Evolutionary conservation across 176 grass and related monocot species (phyloP).

Genomic region (Oryza officinalis): DNA sequence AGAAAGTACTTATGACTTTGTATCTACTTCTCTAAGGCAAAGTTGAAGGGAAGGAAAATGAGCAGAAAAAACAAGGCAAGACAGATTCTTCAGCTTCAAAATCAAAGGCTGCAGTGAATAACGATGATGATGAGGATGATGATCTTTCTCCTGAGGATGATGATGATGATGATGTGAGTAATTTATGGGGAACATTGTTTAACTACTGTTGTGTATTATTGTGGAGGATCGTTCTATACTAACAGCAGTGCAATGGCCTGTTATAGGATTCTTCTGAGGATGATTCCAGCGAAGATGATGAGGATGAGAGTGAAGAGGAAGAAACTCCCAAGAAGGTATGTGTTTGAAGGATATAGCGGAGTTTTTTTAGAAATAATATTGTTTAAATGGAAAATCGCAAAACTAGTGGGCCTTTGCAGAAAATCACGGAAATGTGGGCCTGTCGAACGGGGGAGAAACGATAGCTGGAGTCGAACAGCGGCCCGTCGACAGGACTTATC

Average conservation of each 20-base stretch:
- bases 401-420: no score
- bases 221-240: neutral
- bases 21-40: conserved; percentile 36
- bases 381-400: no score
- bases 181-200: neutral
- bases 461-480: no score
- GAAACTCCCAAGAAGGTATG: conserved; percentile 80
- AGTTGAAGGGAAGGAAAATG: conserved; percentile 36
- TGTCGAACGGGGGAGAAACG: no score
- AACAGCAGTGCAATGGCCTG: neutral
- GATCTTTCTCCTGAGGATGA: conserved; percentile 14
- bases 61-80: conserved; percentile 39
- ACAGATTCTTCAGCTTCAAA: conserved; percentile 38
- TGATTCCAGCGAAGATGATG: conserved; percentile 38
- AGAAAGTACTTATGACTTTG: neutral
- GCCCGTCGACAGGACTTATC: no score
- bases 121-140: conserved; percentile 30
- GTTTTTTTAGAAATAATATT: no score
- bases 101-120: conserved; percentile 26
- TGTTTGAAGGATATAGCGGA: neutral
- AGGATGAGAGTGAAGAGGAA: conserved; percentile 52
- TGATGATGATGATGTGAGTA: conserved; percentile 42
- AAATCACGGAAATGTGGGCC: no score
- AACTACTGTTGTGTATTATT: neutral
- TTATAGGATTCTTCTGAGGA: conserved; percentile 25